Base-by-base conservation (phyloP, 2,329 filamentous ascomycete species). In the Sordariomycetes sp. region DNA sequence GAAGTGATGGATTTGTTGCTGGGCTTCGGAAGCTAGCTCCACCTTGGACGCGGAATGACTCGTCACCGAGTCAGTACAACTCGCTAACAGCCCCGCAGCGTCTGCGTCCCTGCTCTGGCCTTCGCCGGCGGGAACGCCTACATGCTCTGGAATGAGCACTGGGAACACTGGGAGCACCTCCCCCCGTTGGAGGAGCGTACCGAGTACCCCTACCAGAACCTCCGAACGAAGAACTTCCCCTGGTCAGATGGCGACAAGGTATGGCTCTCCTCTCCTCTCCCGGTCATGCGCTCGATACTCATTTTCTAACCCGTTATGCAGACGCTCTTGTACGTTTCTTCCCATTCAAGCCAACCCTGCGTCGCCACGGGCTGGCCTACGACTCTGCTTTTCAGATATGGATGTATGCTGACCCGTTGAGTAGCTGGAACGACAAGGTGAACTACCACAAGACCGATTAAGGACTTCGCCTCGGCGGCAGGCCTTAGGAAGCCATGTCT, bases 171-270 rank as follows among this genome's bases (percentile, higher is more conserved):
- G 84, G 77, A 74, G 57, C 93, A 97, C 78, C 77, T 89, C 74
- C 84, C 88, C 61, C 89, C 94, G 64, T 80, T 93, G 66, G 90
- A 96, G 80, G 94, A 99, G 79, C 88, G 89, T 70, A 77, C 82
- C 68, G 90, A 97, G 80, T 99, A 97, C 77, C 79, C 91, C 61
- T 99, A 96, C 85, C 90, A 96, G 84, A 99, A 99, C 82, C 89
- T 99, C 74, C 89, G 94, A 72, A 83, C 84, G 73, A 97, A 94
- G 87, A 97, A 96, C 84, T 99, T 77, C 81, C 86, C 84, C 70
- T 99, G 89, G 89, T 92, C 93, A 65, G 81, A 97, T 71, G 94
- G 94, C 71, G 94, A 99, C 79, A 94, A 97, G 89, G 89, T 90
- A 59, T 70, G 72, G 60, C 37, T 34, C 16, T 64, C 68, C 79